Evolutionary conservation across 2,329 filamentous ascomycete genomes (phyloP).

Genomic region (Beauveria scarabaeidicola): DNA sequence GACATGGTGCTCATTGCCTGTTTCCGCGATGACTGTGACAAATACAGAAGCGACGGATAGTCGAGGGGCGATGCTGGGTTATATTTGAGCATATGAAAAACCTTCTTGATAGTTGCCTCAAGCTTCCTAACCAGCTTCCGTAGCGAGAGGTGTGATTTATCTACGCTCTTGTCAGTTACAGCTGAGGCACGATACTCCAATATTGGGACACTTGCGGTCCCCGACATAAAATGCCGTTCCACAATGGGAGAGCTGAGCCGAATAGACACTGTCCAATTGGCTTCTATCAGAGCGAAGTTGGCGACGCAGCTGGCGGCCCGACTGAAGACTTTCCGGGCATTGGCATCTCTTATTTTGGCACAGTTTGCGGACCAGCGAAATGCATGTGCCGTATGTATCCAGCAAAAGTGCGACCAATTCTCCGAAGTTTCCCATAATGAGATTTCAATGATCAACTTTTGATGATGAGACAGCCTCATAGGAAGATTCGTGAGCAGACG

Average conservation of each 20-base stretch:
- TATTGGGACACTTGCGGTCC: conserved; percentile 32
- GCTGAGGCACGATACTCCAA: neutral
- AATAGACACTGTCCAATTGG: conserved; percentile 35
- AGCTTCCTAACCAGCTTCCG: conserved; percentile 35
- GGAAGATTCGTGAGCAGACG: neutral
- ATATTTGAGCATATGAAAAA: conserved; percentile 28
- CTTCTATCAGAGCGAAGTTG: conserved; percentile 32
- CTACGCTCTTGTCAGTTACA: conserved; percentile 18
- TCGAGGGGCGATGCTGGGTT: conserved; percentile 29
- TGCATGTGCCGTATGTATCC: conserved; percentile 38
- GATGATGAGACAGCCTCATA: neutral
- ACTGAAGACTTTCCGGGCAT: conserved; percentile 16
- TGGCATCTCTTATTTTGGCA: conserved; percentile 16
- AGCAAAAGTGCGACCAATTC: conserved; percentile 35
- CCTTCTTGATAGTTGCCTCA: conserved; percentile 30
- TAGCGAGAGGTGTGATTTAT: conserved; percentile 29
- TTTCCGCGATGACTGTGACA: conserved; percentile 39
- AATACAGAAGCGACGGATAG: conserved; percentile 36
- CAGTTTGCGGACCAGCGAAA: conserved; percentile 32
- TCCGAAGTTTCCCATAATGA: conserved; percentile 33
- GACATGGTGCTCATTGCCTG: conserved; percentile 42
- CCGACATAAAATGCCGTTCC: conserved; percentile 37
- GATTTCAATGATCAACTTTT: neutral
- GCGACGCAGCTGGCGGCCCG: conserved; percentile 21
- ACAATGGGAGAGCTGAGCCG: conserved; percentile 29